Evolutionary conservation across 495 filamentous ascomycete genomes (phyloP).

Genomic region (Lophium mytilinum): DNA sequence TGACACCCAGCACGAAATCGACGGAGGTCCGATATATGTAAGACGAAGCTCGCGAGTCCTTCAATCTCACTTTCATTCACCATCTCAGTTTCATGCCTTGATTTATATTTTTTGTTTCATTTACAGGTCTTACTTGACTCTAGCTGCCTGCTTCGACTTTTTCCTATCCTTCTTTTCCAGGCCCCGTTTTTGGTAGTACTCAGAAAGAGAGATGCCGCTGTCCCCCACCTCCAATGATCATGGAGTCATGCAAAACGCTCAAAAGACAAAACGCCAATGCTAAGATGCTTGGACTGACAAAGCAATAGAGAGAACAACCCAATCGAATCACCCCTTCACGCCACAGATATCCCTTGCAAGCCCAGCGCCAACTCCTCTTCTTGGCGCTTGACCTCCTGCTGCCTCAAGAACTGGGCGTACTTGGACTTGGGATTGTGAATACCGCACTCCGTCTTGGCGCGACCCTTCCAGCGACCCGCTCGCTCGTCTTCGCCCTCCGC

Average conservation of each 20-base stretch:
- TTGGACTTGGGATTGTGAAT: slow-evolving; percentile 95
- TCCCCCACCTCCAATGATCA: background rate
- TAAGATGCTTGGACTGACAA: slow-evolving; percentile 13
- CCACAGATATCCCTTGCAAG: slow-evolving; percentile 20
- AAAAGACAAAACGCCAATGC: slow-evolving; percentile 24
- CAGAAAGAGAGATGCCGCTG: background rate
- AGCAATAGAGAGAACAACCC: slow-evolving; percentile 5
- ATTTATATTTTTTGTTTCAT: no score
- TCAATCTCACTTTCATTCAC: no score
- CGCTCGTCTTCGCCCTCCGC: slow-evolving; percentile 89
- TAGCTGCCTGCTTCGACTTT: no score
- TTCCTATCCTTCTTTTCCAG: no score
- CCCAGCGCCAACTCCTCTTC: slow-evolving; percentile 46
- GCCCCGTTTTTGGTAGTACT: no score
- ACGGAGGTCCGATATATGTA: no score
- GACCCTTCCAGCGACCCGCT: slow-evolving; percentile 94
- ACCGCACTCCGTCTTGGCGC: slow-evolving; percentile 90
- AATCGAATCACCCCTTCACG: slow-evolving; percentile 21
- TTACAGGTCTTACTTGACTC: no score
- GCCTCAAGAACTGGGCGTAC: slow-evolving; percentile 74
- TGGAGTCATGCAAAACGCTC: slow-evolving; percentile 1
- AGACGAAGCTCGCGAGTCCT: no score
- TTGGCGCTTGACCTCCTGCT: slow-evolving; percentile 64
- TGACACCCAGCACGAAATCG: no score
- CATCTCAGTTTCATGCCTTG: no score